These are phyloP conservation scores for Nicotiana obtusifolia DNA, from an alignment of 257 asterid genomes.

Conservation along the genomic window DNA sequence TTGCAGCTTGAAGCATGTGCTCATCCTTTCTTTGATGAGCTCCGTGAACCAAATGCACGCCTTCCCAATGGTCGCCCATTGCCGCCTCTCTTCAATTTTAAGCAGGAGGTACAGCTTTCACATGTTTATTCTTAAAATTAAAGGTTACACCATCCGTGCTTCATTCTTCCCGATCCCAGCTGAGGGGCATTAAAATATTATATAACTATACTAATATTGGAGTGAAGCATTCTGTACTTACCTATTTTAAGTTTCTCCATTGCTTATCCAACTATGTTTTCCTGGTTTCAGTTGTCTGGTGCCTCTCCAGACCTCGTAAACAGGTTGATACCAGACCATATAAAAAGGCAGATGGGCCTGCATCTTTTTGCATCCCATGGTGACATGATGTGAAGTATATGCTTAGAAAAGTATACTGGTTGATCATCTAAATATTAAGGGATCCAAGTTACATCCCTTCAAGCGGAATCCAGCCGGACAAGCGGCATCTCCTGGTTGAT, in stretches of 20 bases:
- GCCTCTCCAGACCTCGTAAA: constrained; percentile 73
- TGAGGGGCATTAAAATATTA: neutral
- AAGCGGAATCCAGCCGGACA: neutral
- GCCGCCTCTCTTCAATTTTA: constrained; percentile 84
- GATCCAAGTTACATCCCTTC: constrained; percentile 5
- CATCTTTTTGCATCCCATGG: constrained; percentile 58
- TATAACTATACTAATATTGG: neutral
- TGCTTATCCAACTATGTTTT: neutral
- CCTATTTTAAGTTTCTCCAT: neutral
- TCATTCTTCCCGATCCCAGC: neutral
- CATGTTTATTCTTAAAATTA: neutral
- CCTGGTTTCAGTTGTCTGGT: constrained; percentile 47
- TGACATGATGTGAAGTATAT: constrained; percentile 39
- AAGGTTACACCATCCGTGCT: neutral
- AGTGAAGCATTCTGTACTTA: neutral
- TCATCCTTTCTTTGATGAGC: constrained; percentile 92
- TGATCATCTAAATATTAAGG: constrained; percentile 1
- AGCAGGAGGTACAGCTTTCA: constrained; percentile 61
- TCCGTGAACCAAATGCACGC: constrained; percentile 83
- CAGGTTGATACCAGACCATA: constrained; percentile 83
- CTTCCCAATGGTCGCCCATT: constrained; percentile 84
- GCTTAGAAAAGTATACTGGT: neutral
- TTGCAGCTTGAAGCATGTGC: constrained; percentile 86
- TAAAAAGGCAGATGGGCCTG: constrained; percentile 70
- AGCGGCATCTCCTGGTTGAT: neutral